phyloP scores from a whole-genome alignment of 306 rosid genomes.

The Corylus avellana region DNA sequence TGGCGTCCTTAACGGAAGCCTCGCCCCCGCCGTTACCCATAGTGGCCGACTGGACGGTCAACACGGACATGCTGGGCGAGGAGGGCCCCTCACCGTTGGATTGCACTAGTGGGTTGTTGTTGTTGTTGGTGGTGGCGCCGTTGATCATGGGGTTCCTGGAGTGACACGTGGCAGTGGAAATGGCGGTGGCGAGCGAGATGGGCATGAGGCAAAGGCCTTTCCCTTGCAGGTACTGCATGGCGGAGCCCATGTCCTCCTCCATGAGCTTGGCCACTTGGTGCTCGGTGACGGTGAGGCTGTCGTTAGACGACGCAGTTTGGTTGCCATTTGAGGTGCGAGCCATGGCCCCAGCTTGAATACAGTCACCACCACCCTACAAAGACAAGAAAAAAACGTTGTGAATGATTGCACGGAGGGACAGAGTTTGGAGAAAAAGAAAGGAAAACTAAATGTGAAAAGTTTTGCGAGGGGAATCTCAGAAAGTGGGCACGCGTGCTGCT shows the following conservation, averaged over 20 bases:
- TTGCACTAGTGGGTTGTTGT: constrained; percentile 17
- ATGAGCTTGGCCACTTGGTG: constrained; percentile 92
- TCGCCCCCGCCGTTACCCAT: constrained; percentile 48
- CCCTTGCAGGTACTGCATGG: constrained; percentile 97
- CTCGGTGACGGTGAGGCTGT: constrained; percentile 77
- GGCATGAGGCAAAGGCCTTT: constrained; percentile 99
- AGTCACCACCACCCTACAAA: constrained; percentile 74
- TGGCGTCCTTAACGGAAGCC: constrained; percentile 57
- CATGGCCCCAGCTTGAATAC: constrained; percentile 47
- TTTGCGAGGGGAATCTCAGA: constrained; percentile 54
- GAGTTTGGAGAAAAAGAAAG: constrained; percentile 12
- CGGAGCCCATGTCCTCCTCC: constrained; percentile 99
- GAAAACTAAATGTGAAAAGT: constrained; percentile 12
- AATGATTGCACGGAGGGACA: constrained; percentile 1
- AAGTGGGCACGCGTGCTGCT: constrained; percentile 87
- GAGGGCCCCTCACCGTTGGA: constrained; percentile 77
- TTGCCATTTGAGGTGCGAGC: constrained; percentile 29
- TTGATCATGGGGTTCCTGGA: constrained; percentile 54
- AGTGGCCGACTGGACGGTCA: constrained; percentile 71
- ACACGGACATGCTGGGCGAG: constrained; percentile 82
- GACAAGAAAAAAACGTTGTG: constrained; percentile 19
- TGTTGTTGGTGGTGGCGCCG: background rate
- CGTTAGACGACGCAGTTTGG: constrained; percentile 59
- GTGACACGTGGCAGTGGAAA: constrained; percentile 87
- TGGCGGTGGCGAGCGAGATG: constrained; percentile 87